phyloP scores from a whole-genome alignment of 202 grass and related monocot genomes.

The Zoysia matrella region DNA sequence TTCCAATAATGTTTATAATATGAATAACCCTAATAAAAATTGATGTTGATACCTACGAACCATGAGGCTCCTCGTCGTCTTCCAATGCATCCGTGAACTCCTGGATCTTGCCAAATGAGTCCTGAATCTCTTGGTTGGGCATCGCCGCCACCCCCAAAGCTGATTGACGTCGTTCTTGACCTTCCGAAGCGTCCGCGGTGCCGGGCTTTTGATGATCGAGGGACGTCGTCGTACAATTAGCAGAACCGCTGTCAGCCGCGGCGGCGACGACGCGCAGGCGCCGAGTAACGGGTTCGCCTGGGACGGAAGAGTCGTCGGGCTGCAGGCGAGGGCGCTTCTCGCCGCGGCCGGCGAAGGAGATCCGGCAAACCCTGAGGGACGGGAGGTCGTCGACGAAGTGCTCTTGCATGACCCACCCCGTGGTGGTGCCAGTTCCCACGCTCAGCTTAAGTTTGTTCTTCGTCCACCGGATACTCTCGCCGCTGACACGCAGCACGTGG shows the following conservation, averaged over 20 bases:
- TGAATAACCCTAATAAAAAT: too few species aligned
- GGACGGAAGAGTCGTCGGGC: neutral
- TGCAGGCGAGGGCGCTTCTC: slow-evolving; percentile 14
- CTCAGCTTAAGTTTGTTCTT: neutral
- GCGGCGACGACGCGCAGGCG: neutral
- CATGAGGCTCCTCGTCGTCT: too few species aligned
- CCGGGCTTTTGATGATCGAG: too few species aligned
- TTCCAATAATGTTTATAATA: too few species aligned
- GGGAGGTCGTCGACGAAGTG: neutral
- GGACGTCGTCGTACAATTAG: neutral
- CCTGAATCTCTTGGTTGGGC: too few species aligned
- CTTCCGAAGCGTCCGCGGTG: too few species aligned
- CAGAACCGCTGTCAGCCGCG: neutral
- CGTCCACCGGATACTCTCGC: neutral
- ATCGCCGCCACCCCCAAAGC: too few species aligned
- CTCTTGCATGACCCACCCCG: slow-evolving; percentile 43
- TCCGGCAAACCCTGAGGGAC: neutral
- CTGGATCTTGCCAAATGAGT: too few species aligned
- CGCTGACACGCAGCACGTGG: neutral
- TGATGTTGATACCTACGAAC: too few species aligned
- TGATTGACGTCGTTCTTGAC: too few species aligned
- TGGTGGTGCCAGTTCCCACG: neutral
- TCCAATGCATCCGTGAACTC: too few species aligned
- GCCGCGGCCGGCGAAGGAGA: slow-evolving; percentile 18
- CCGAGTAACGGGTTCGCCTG: neutral